These are phyloP conservation scores for Boletus subparvulus DNA, from an alignment of 768 basidiomycete species.

Conservation along the genomic window DNA sequence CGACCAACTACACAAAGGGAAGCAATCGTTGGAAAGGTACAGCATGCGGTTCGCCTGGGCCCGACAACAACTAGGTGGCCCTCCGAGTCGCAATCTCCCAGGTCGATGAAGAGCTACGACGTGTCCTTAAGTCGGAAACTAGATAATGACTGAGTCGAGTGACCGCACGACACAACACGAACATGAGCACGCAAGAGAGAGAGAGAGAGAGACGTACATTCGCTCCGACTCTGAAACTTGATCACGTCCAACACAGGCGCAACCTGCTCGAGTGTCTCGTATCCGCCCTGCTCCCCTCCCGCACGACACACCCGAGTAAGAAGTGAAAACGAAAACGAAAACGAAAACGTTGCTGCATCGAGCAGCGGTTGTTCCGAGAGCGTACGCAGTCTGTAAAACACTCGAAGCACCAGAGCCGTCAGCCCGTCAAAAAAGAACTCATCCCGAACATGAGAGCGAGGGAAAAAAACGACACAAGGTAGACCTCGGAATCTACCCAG, in stretches of 20 bases:
- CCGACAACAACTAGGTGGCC: too few species aligned
- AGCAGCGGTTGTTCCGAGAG: constrained; percentile 81
- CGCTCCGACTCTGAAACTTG: constrained; percentile 33
- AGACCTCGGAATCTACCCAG: too few species aligned
- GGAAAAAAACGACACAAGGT: too few species aligned
- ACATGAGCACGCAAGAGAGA: too few species aligned
- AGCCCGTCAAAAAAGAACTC: neutral
- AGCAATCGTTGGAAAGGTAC: too few species aligned
- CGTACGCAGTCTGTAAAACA: constrained; percentile 83
- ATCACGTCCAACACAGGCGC: constrained; percentile 54
- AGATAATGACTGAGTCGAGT: neutral
- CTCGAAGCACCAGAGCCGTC: constrained; percentile 74
- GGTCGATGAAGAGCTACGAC: too few species aligned
- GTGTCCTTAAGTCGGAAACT: constrained; percentile 80
- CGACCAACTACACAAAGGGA: too few species aligned
- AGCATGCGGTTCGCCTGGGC: too few species aligned
- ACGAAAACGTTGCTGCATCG: constrained; percentile 83
- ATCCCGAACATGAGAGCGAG: too few species aligned
- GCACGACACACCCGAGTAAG: constrained; percentile 66
- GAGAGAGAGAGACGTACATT: constrained; percentile 26
- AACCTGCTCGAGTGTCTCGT: constrained; percentile 79
- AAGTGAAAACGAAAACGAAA: constrained; percentile 77
- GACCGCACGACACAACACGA: too few species aligned
- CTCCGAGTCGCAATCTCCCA: too few species aligned
- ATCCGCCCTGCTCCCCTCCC: constrained; percentile 34